Evolutionary conservation across 495 filamentous ascomycete genomes (phyloP).

Genomic region (Alectoria sarmentosa): DNA sequence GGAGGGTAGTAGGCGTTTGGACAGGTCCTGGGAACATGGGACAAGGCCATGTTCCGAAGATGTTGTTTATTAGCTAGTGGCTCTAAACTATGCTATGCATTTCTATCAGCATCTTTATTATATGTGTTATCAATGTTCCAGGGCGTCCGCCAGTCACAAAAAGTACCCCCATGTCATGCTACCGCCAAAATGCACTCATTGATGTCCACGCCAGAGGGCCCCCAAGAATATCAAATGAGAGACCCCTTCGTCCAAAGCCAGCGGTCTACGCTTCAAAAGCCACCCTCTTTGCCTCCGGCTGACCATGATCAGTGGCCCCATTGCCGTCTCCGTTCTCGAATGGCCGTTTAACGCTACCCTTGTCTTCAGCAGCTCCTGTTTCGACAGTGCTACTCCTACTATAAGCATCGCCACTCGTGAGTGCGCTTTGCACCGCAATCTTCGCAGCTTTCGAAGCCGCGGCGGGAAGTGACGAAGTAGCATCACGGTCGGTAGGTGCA

Average conservation of each 20-base stretch:
- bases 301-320: constrained; percentile 1
- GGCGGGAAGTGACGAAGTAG: constrained; percentile 30
- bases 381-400: neutral
- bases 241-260: neutral
- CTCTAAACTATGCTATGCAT: neutral
- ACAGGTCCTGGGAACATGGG: constrained; percentile 1
- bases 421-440: neutral
- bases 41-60: neutral
- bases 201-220: neutral
- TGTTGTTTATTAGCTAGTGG: neutral
- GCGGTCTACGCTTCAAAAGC: constrained; percentile 5
- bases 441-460: constrained; percentile 25
- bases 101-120: neutral
- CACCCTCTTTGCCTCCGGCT: constrained; percentile 17
- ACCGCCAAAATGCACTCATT: neutral
- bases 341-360: constrained; percentile 6
- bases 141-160: neutral
- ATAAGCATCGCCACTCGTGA: constrained; percentile 7
- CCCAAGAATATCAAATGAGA: neutral
- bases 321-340: constrained; percentile 13
- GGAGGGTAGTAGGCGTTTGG: no score
- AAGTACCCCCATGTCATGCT: neutral
- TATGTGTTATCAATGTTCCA: neutral
- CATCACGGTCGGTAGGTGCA: constrained; percentile 16
- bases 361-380: neutral